Conservation (phyloP, 192 early-diverging fungal genomes). For the Hyaloraphidium curvatum region DNA sequence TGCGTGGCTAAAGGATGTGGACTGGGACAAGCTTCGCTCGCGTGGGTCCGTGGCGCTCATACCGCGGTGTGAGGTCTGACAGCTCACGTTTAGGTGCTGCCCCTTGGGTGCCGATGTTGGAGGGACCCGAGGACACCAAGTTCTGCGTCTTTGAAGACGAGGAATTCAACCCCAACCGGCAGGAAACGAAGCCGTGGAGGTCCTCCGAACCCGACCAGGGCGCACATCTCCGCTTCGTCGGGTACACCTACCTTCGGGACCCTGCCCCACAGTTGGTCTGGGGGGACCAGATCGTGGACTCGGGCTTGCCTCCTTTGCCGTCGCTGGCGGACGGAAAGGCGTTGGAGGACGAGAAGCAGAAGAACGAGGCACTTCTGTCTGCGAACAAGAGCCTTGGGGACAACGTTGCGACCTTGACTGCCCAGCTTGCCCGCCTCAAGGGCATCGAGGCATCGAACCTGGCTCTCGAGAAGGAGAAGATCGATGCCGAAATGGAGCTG, state of each 20-base stretch:
- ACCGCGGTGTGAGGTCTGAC: background rate
- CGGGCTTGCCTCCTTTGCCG: too few species aligned
- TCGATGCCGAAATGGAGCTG: too few species aligned
- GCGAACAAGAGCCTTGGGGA: too few species aligned
- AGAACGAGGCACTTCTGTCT: too few species aligned
- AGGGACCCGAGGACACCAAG: conserved; percentile 66
- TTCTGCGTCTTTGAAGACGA: conserved; percentile 54
- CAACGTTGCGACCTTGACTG: too few species aligned
- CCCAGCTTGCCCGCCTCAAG: too few species aligned
- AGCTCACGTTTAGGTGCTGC: conserved; percentile 22
- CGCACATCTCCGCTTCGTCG: conserved; percentile 68
- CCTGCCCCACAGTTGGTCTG: too few species aligned
- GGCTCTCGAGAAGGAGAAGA: too few species aligned
- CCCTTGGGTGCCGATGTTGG: conserved; percentile 76
- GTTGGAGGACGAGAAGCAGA: too few species aligned
- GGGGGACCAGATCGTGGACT: too few species aligned
- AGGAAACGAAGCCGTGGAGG: conserved; percentile 16
- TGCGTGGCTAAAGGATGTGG: conserved; percentile 41
- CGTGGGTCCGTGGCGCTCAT: conserved; percentile 7
- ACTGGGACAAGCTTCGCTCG: conserved; percentile 34
- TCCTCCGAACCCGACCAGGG: conserved; percentile 34
- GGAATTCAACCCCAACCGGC: conserved; percentile 42
- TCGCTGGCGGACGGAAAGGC: too few species aligned
- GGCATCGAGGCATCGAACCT: too few species aligned
- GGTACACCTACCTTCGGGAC: conserved; percentile 69